Base-by-base conservation (phyloP, 768 basidiomycete genomes). In the Erythrobasidium yunnanense region DNA sequence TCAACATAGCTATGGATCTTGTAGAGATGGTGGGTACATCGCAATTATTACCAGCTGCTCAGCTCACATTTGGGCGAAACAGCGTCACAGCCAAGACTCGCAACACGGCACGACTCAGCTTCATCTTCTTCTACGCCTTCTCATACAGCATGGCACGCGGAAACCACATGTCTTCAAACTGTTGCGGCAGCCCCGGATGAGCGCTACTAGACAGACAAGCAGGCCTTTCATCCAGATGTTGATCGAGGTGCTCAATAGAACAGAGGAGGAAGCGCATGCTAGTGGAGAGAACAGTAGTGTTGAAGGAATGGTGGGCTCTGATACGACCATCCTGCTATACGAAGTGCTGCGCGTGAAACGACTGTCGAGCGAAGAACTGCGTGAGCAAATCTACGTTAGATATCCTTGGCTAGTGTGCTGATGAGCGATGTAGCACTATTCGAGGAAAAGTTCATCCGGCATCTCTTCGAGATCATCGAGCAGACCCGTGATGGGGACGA, bases 321-420 rank as follows among this genome's bases (percentile, higher is more conserved):
- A 69, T 0, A 71, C 73, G 11, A 70, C 71, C 2, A 63, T 49
- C 5, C 62, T 73, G 15, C 66, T 99, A 65, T 99, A 96, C 70
- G 91, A 97, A 77, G 86, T 96, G 5, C 92, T 90, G 75, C 80
- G 90, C 55, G 86, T 95, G 55, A 91, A 93, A 75, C 89, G 87
- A 70, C 76, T 93, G 67, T 83, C 84, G 6, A 75, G 82, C 18
- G 81, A 81, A 52, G 92, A 95, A 75, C 77, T 96, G n/a, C 80
- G 90, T 89, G 72, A 70, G 87, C 79, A 51, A 20, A 49, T 32
- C 45, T 29, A 32, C 32, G 30, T 2, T n/a, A n/a, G n/a, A n/a
- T n/a, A n/a, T n/a, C n/a, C n/a, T n/a, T n/a, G n/a, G n/a, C n/a
- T n/a, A n/a, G n/a, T n/a, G n/a, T n/a, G n/a, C n/a, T n/a, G n/a